Evolutionary conservation across 2,329 filamentous ascomycete species (phyloP), one percentile per base, ranked within the genome.

Genomic region (Aspergillus vadensis): DNA sequence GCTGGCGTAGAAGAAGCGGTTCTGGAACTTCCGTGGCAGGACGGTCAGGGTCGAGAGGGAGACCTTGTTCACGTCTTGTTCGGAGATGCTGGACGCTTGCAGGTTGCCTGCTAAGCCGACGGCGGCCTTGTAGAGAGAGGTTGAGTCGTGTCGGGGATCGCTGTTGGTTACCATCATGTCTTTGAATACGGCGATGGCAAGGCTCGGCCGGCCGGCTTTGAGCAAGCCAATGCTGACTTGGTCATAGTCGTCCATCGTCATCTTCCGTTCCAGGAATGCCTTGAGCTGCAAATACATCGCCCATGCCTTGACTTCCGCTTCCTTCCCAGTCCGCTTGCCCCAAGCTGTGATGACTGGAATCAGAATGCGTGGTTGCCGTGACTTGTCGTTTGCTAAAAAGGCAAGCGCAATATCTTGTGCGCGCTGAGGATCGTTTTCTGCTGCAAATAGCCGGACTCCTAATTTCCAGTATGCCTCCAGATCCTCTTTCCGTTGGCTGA

Each of bases 1-100:
- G 69, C 91, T 93, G 36, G 89, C 90, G 66, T 92, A 90, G 75
- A 97, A 91, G 76, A 92, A 94, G 64, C 89, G 88, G 74, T 96
- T 95, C 49, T 81, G 78, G 57, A 84, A 82, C 36, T 73, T 74
- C 12, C 76, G 72, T 4, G 86, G 86, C 19, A 89, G 70, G 27
- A 80, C 71, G 4, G 81, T 80, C 25, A 88, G 70, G 2, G 80
- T 80, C 9, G 79, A 74, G 5, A 84, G 69, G 0, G 81, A 82
- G 10, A 83, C 70, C 58, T 77, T 77, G 69, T 81, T 82, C 49
- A 84, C 72, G 43, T 80, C 73, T 4, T 76, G 63, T 39, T 80
- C 77, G 12, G 70, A 76, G 44, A 79, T 75, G 57, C 74, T 78
- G 15, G 72, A 76, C 19, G 75, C 70, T 55, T 80, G 78, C 25